Evolutionary conservation across 2,329 filamentous ascomycete species (phyloP).

Genomic region (Pyrenophora graminea): DNA sequence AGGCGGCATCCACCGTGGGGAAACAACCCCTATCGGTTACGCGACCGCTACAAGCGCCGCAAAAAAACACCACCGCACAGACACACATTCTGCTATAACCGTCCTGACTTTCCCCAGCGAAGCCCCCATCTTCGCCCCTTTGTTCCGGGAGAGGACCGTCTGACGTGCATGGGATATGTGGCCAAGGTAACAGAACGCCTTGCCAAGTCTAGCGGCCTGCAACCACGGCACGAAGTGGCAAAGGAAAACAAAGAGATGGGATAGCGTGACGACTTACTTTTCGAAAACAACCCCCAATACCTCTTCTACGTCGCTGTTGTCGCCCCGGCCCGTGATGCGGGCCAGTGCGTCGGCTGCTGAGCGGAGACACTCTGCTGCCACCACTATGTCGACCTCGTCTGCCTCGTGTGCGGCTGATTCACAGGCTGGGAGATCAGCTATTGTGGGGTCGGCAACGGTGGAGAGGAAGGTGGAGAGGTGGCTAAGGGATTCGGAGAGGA

Average conservation of each 20-base stretch:
- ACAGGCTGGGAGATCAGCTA: constrained; percentile 4
- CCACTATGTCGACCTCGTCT: constrained; percentile 75
- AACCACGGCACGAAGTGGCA: not conserved
- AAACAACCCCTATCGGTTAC: not conserved
- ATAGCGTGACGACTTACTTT: constrained; percentile 68
- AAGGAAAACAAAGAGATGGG: not conserved
- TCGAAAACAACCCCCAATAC: constrained; percentile 97
- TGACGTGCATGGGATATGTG: constrained; percentile 8
- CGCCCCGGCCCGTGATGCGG: constrained; percentile 83
- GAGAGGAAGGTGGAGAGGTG: constrained; percentile 75
- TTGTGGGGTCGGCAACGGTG: constrained; percentile 52
- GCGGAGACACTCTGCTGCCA: constrained; percentile 87
- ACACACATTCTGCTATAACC: constrained; percentile 19
- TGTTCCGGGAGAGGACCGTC: constrained; percentile 4
- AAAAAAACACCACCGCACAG: constrained; percentile 4
- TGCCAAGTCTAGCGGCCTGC: constrained; percentile 4
- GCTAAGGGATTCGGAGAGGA: constrained; percentile 72
- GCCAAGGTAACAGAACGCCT: constrained; percentile 7
- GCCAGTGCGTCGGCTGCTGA: constrained; percentile 55
- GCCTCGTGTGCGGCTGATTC: constrained; percentile 6
- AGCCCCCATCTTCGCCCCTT: constrained; percentile 1
- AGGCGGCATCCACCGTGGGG: constrained; percentile 9
- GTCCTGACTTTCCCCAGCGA: constrained; percentile 23
- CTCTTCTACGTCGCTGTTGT: constrained; percentile 89
- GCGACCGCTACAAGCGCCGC: constrained; percentile 5